phyloP scores from a whole-genome alignment of 2,329 filamentous ascomycete genomes.

The Beauveria asiatica region DNA sequence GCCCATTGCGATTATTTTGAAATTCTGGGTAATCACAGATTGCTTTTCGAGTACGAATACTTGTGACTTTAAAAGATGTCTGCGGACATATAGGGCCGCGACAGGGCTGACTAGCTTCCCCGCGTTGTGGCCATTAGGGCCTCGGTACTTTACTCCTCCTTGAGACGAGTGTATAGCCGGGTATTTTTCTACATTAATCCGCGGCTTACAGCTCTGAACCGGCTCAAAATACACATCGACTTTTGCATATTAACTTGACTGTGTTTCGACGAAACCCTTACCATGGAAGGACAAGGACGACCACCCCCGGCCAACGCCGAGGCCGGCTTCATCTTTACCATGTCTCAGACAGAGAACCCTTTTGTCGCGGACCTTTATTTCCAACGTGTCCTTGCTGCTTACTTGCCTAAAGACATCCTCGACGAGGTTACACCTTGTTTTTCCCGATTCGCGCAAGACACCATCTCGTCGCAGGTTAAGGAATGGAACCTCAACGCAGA shows the following conservation, averaged over 20 bases:
- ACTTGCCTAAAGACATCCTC: slow-evolving; percentile 5
- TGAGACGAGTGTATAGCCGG: no score
- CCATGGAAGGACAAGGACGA: neutral
- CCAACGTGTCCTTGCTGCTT: neutral
- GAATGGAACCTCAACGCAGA: slow-evolving; percentile 12
- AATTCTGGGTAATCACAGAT: no score
- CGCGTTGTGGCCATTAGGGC: neutral
- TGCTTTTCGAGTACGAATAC: no score
- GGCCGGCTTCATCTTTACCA: slow-evolving; percentile 8
- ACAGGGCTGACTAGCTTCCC: neutral
- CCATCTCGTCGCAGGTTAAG: slow-evolving; percentile 2
- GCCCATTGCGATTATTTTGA: no score
- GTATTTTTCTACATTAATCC: no score
- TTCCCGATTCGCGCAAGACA: neutral
- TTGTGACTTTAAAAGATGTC: no score
- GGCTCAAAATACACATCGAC: neutral
- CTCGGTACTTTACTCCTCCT: neutral
- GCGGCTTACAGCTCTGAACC: no score
- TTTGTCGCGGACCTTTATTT: slow-evolving; percentile 7
- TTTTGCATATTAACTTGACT: neutral
- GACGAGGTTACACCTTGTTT: neutral
- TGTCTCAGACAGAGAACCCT: slow-evolving; percentile 6
- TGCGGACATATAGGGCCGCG: no score
- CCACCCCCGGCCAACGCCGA: slow-evolving; percentile 5
- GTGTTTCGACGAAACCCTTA: neutral